Evolutionary conservation across 2,329 filamentous ascomycete genomes (phyloP), one percentile per base, ranked within the genome.

Genomic region (Colletotrichum spaethianum): DNA sequence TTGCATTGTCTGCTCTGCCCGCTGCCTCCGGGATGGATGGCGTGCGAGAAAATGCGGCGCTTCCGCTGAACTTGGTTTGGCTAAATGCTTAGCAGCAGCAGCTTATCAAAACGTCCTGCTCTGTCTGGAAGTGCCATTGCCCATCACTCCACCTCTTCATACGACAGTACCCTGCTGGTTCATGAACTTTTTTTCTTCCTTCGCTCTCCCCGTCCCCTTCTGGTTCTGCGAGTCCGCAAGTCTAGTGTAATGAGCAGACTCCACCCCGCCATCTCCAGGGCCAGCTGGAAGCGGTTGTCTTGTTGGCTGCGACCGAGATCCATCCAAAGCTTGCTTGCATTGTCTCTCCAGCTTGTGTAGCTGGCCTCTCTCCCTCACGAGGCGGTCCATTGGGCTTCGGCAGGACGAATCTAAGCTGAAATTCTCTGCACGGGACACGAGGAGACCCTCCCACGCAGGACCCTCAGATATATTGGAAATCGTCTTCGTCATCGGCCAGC

Each of bases 401-500:
- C 50, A 9, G 18, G n/a, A 36, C 31, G 36, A 31, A 52, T 18
- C 4, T 42, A 18, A 28, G 1, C 12, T 11, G 7, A 14, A 3
- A 53, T 53, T 53, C 18, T 31, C 31, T 16, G 12, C n/a, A 23
- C 14, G 23, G 26, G 42, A 16, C 4, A 26, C 23, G 52, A n/a
- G 6, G 26, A 23, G 52, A 18, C 16, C 28, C 28, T 33, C 28
- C 20, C 9, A 16, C 52, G 31, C 28, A 11, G 8, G 33, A 16
- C n/a, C 16, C 52, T n/a, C 26, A n/a, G 20, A 28, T 18, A 20
- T 55, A 9, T 18, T 55, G 7, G 31, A 36, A 55, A 55, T 55
- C 7, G 33, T n/a, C 52, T 31, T 68, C 65, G 65, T 68, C 67
- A 60, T 66, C 46, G 62, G 46, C 46, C 20, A 61, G 42, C 59